These are phyloP conservation scores for Vitis riparia DNA, from an alignment of 164 flowering plant species.

Conservation along the genomic window DNA sequence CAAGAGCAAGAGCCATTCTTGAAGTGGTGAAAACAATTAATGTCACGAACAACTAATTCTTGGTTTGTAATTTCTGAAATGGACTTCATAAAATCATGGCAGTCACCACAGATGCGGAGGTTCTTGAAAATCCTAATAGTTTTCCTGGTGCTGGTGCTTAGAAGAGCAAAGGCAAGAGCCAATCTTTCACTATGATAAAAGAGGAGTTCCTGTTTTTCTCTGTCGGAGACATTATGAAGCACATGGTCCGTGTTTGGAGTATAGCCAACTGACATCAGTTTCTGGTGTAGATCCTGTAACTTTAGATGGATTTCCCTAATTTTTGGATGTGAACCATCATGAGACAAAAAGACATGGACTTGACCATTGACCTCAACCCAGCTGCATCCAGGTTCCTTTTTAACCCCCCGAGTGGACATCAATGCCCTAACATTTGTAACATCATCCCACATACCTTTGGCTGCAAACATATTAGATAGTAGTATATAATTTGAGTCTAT, in stretches of 20 bases:
- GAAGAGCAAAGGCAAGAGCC: slow-evolving; percentile 53
- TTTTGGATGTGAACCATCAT: slow-evolving; percentile 52
- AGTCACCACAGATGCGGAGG: slow-evolving; percentile 46
- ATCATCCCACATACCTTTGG: slow-evolving; percentile 57
- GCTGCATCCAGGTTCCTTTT: slow-evolving; percentile 67
- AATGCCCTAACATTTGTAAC: slow-evolving; percentile 37
- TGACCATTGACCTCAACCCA: slow-evolving; percentile 56
- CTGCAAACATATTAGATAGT: slow-evolving; percentile 57
- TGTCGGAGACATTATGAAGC: slow-evolving; percentile 43
- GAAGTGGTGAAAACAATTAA: slow-evolving; percentile 52
- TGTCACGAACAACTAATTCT: slow-evolving; percentile 48
- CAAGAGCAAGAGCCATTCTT: slow-evolving; percentile 48
- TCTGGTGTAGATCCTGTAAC: slow-evolving; percentile 38
- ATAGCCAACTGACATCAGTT: slow-evolving; percentile 40
- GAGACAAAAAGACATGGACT: slow-evolving; percentile 50
- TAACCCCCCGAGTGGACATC: slow-evolving; percentile 48
- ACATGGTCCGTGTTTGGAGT: slow-evolving; percentile 38
- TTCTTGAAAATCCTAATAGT: slow-evolving; percentile 48
- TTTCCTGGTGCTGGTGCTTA: slow-evolving; percentile 25
- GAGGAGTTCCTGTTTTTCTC: slow-evolving; percentile 40
- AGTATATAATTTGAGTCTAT: slow-evolving; percentile 48
- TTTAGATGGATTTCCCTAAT: slow-evolving; percentile 37
- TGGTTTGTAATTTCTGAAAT: slow-evolving; percentile 34
- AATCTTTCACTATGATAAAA: slow-evolving; percentile 55
- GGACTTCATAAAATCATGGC: slow-evolving; percentile 49